Percentiles rank a stretch among this genome's conserved stretches.
phyloP scores from a whole-genome alignment of 495 filamentous ascomycete genomes.

The Trichoderma gamsii region DNA sequence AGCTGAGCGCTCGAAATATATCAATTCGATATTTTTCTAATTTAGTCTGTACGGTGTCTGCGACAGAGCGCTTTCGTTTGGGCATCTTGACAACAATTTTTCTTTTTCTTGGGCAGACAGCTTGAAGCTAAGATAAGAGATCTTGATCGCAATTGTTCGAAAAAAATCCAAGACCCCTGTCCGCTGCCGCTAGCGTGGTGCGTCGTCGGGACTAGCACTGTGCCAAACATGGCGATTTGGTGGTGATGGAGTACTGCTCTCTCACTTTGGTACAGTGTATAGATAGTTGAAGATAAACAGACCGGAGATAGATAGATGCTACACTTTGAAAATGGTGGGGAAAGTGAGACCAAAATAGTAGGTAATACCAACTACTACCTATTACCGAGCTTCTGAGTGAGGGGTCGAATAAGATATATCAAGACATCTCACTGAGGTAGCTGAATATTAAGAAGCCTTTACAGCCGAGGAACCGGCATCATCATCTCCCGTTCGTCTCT shows the following conservation, averaged over 20 bases:
- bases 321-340: background rate
- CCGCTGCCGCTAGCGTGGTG: background rate
- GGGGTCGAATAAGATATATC: background rate
- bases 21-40: conserved; percentile 53
- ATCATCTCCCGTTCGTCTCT: background rate
- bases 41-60: conserved; percentile 43
- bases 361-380: too few species aligned
- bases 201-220: background rate
- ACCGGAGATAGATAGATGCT: background rate
- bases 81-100: conserved; percentile 30
- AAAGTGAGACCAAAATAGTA: background rate
- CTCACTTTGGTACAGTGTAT: background rate
- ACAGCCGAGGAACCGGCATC: background rate
- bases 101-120: conserved; percentile 2
- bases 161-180: background rate
- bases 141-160: background rate
- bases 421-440: background rate
- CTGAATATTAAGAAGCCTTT: background rate
- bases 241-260: background rate
- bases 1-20: conserved; percentile 65
- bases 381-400: background rate
- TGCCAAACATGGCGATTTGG: background rate
- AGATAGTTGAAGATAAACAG: background rate
- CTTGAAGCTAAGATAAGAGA: conserved; percentile 13
- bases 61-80: conserved; percentile 41